phyloP scores from a whole-genome alignment of 208 protist genomes.

The Crithidia mellificae region DNA sequence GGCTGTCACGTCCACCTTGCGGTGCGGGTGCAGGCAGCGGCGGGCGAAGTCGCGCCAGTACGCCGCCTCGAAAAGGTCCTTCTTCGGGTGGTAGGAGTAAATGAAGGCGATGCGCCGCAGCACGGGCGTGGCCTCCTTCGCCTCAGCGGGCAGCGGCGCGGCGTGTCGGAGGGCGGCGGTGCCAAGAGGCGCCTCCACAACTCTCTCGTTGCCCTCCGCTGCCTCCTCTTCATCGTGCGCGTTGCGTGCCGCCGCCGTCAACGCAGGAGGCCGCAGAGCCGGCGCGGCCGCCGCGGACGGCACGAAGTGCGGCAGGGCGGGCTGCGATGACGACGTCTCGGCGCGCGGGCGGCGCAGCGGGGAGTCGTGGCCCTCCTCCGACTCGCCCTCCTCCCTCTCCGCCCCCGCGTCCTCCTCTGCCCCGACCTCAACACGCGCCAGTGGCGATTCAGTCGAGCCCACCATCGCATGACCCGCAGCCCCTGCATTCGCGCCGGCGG shows the following conservation, averaged over 20 bases:
- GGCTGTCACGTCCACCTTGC: slow-evolving; percentile 65
- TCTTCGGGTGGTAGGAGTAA: slow-evolving; percentile 90
- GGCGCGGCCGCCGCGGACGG: neutral
- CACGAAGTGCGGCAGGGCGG: neutral
- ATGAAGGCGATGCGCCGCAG: slow-evolving; percentile 61
- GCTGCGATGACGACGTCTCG: slow-evolving; percentile 1
- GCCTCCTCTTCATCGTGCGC: neutral
- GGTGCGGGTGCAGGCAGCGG: slow-evolving; percentile 89
- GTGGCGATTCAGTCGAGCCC: too few relatives aligned
- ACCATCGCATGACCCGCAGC: neutral
- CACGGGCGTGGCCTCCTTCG: slow-evolving; percentile 28
- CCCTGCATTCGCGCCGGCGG: neutral
- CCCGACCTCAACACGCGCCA: too few relatives aligned
- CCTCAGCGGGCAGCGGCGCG: slow-evolving; percentile 22
- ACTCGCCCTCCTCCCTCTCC: slow-evolving; percentile 8
- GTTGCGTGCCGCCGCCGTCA: neutral
- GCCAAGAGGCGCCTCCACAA: neutral
- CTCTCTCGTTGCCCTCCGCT: too few relatives aligned
- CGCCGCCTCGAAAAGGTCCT: slow-evolving; percentile 96
- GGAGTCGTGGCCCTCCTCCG: neutral
- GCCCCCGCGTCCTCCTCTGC: too few relatives aligned
- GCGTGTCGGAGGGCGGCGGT: slow-evolving; percentile 24
- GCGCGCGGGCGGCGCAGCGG: slow-evolving; percentile 18
- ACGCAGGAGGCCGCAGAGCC: neutral
- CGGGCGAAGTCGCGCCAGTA: slow-evolving; percentile 95